Evolutionary conservation across 495 filamentous ascomycete genomes (phyloP), one percentile per base, ranked within the genome.

Genomic region (Aspergillus incahuasiensis): DNA sequence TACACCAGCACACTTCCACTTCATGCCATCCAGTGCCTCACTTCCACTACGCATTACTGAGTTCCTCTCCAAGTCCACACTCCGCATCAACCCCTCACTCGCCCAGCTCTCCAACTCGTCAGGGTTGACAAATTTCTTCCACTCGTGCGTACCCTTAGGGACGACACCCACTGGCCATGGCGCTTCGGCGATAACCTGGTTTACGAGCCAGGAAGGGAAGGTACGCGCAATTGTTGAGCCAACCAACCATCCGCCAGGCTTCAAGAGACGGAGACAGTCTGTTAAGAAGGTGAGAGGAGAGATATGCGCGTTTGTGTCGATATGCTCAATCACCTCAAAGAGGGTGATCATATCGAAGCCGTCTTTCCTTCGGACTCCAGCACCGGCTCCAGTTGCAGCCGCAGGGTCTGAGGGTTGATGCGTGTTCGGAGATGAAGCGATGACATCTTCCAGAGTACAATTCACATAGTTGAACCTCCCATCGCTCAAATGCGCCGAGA

Each of bases 311-410:
- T 52, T 52, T 0, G 68, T 46, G 32, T 76, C 73, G 55, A 97
- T 88, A 66, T 98, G 94, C 65, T 98, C 94, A 38, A 98, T 76
- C 0, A 98, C 94, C 68, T 98, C 94, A 71, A 97, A 97, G 25
- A 95, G 69, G 4, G 88, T 86, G 7, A 98, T 83, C 3, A 96
- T 68, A 69, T 96, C 91, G 65, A 80, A 85, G 44, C 78, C 54
- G 0, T 24, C 21, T 20, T 53, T 44, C 25, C 41, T 45, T 30
- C 19, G 4, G 32, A 35, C 32, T 5, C 32, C 32, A 35, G 25
- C 51, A 6, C 19, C 11, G n/a, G 11, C 1, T 60, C 39, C 9
- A 6, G 48, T 35, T 28, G 38, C 24, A n/a, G 55, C 24, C n/a
- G 52, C 40, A 0, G 53, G 20, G 15, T 25, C 28, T 49, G 52